phyloP scores from a whole-genome alignment of 495 filamentous ascomycete genomes.

The Daldinia loculata region DNA sequence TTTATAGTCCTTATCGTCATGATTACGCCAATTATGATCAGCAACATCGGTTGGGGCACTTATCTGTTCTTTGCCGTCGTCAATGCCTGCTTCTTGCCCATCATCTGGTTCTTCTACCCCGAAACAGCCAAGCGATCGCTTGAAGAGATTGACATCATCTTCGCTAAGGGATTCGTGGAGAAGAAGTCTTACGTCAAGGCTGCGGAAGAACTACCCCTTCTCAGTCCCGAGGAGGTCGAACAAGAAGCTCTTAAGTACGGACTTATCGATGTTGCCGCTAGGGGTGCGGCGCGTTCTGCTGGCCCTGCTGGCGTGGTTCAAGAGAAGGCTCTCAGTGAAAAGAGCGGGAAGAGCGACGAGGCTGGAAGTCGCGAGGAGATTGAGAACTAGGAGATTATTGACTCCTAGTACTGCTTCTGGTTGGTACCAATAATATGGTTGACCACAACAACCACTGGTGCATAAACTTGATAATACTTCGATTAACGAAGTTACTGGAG shows the following conservation, averaged over 20 bases:
- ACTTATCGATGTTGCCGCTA: conserved; percentile 51
- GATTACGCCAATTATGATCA: conserved; percentile 79
- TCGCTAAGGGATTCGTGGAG: conserved; percentile 75
- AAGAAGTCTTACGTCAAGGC: conserved; percentile 79
- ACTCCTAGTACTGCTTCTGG: conserved; percentile 10
- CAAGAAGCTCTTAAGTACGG: conserved; percentile 69
- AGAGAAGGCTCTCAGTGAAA: conserved; percentile 40
- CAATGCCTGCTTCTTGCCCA: conserved; percentile 75
- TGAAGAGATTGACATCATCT: conserved; percentile 78
- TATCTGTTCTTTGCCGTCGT: conserved; percentile 81
- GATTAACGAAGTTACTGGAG: neutral
- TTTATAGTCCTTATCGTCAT: conserved; percentile 67
- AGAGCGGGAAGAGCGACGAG: conserved; percentile 41
- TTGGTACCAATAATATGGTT: conserved; percentile 19
- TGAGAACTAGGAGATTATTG: conserved; percentile 32
- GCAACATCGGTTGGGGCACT: conserved; percentile 74
- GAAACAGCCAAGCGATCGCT: conserved; percentile 75
- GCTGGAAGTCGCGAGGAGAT: conserved; percentile 37
- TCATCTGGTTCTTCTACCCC: conserved; percentile 81
- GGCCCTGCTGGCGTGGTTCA: conserved; percentile 35
- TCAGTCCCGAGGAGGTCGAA: conserved; percentile 71
- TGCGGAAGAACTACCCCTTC: conserved; percentile 71
- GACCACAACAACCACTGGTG: neutral
- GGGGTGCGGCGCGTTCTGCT: conserved; percentile 26
- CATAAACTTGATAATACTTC: conserved; percentile 3